Evolutionary conservation across 179 eudicot species (phyloP).

Genomic region (Amaranthus tricolor): DNA sequence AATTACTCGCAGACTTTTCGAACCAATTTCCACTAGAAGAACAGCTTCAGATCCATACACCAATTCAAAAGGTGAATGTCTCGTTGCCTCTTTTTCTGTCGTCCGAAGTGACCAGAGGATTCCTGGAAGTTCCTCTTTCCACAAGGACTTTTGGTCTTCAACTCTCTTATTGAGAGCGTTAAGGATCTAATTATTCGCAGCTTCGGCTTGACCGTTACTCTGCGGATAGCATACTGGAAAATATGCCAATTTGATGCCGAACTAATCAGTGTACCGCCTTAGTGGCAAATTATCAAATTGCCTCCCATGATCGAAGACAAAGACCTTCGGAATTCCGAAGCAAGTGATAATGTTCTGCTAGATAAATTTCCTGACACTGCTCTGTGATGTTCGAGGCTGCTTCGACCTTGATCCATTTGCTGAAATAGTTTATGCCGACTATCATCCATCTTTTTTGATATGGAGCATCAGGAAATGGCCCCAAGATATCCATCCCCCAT

Average conservation of each 20-base stretch:
- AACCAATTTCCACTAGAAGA: not conserved
- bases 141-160: not conserved
- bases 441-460: not conserved
- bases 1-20: no score
- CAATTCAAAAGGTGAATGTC: not conserved
- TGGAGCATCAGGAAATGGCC: not conserved
- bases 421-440: not conserved
- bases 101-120: not conserved
- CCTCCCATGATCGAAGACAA: not conserved
- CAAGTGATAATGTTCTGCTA: not conserved
- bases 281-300: not conserved
- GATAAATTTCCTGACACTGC: not conserved
- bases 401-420: not conserved
- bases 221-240: not conserved
- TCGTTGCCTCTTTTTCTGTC: not conserved
- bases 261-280: accelerated
- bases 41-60: not conserved
- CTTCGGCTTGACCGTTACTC: not conserved
- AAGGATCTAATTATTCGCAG: not conserved
- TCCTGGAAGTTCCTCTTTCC: not conserved
- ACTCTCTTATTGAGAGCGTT: not conserved
- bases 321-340: not conserved
- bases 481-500: constrained; percentile 2
- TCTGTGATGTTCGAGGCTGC: not conserved
- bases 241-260: not conserved